Base-by-base conservation (phyloP, 306 rosid species). In the Sesbania bispinosa region DNA sequence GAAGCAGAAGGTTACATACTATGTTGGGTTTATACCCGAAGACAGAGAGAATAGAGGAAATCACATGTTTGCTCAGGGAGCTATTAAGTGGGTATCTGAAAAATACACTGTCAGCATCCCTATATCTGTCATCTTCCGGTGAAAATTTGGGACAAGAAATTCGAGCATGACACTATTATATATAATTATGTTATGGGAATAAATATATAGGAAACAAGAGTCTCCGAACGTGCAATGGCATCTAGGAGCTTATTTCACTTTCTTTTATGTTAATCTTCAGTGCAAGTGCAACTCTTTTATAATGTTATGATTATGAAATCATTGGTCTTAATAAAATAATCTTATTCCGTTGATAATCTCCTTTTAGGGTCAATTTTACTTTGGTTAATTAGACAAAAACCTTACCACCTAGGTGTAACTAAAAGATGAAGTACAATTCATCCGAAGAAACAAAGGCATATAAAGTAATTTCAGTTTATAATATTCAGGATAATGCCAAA, bases 71-170 rank as follows among this genome's bases (percentile, higher is more conserved):
- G 14, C 67, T 39, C 84, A 79, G 20, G 92, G 96, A 0, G 81
- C 60, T 20, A 21, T 86, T 61, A 72, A 10, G 15, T 86, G 92
- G 96, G 59, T 67, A 39, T 86, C 92, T 55, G 75, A 42, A 59
- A 23, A 27, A 3, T 66, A 85, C 66, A 58, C 83, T 19, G 88
- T 83, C 70, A 69, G 67, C 18, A 81, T 62, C 76, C 88, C 79
- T 55, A 50, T 89, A 57, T 16, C 84, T 10, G 41, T 81, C 43
- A 18, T 45, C 24, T 85, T 73, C 62, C 2, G 7, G 43, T 84
- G 83, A 84, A 48, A 41, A 1, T 29, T 33, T 11, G 21, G 58
- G 9, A n/a, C 18, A 47, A 32, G 16, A 13, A 52, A 8, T 30
- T 50, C 19, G 32, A 35, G 38, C 14, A 10, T 33, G 35, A 27